Conservation (phyloP, 2,329 filamentous ascomycete species). For the Endothia cerciana region DNA sequence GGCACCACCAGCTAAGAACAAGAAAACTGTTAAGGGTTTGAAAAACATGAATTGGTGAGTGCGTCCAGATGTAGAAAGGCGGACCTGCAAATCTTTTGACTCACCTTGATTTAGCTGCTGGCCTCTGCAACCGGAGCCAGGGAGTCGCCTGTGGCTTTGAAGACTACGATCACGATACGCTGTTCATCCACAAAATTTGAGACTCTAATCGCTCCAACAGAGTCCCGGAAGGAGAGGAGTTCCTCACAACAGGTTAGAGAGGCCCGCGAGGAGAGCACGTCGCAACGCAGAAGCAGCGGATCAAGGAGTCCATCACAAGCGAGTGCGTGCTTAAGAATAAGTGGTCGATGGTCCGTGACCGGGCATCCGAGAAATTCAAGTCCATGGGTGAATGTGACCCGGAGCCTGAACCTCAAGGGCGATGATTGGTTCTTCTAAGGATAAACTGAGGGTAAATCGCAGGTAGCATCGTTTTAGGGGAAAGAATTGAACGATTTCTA, state of each 20-base stretch:
- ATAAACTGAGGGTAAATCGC: too few species aligned
- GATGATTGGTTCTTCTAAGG: too few species aligned
- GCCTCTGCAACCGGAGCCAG: slow-evolving; percentile 53
- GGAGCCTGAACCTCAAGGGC: too few species aligned
- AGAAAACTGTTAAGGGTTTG: slow-evolving; percentile 41
- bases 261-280: slow-evolving; percentile 44
- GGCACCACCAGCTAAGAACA: slow-evolving; percentile 24
- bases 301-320: slow-evolving; percentile 44
- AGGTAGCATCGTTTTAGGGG: too few species aligned
- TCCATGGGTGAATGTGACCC: too few species aligned
- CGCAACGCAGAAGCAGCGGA: slow-evolving; percentile 40
- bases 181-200: slow-evolving; percentile 32
- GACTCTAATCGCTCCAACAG: neutral
- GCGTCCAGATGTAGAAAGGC: slow-evolving; percentile 50
- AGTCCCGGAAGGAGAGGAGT: neutral
- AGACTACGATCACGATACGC: slow-evolving; percentile 34
- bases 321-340: slow-evolving; percentile 36
- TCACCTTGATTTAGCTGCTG: slow-evolving; percentile 48
- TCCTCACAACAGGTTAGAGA: slow-evolving; percentile 24
- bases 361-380: too few species aligned
- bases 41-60: slow-evolving; percentile 51
- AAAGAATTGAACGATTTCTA: too few species aligned
- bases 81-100: slow-evolving; percentile 57
- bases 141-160: slow-evolving; percentile 55
- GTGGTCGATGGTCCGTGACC: slow-evolving; percentile 57